phyloP scores from a whole-genome alignment of 2,329 filamentous ascomycete species.

The Lecanosticta acicola region DNA sequence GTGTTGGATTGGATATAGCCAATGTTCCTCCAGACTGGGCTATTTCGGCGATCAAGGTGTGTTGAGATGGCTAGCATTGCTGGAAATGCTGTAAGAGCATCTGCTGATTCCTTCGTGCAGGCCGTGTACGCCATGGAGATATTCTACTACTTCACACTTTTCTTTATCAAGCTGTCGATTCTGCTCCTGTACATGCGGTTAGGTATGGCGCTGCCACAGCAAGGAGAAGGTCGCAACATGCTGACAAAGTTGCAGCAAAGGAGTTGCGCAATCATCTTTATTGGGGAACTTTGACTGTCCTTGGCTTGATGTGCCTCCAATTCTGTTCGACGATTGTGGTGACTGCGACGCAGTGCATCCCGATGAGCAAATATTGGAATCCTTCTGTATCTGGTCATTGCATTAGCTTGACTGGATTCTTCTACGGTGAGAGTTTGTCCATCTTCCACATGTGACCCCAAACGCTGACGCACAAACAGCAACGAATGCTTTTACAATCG shows the following conservation, averaged over 20 bases:
- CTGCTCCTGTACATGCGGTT: slow-evolving; percentile 38
- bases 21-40: slow-evolving; percentile 17
- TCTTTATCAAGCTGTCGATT: slow-evolving; percentile 38
- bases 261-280: slow-evolving; percentile 20
- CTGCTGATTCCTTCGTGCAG: slow-evolving; percentile 12
- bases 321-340: slow-evolving; percentile 34
- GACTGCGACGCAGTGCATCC: slow-evolving; percentile 34
- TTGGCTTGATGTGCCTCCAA: slow-evolving; percentile 32
- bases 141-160: slow-evolving; percentile 39
- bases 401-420: slow-evolving; percentile 34
- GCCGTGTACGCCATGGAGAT: slow-evolving; percentile 27
- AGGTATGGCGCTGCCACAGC: slow-evolving; percentile 18
- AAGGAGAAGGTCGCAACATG: slow-evolving; percentile 5
- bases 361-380: slow-evolving; percentile 33
- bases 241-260: slow-evolving; percentile 18
- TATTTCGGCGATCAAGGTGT: slow-evolving; percentile 18
- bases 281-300: slow-evolving; percentile 26
- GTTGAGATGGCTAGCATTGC: too few species aligned
- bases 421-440: slow-evolving; percentile 20
- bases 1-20: slow-evolving; percentile 15
- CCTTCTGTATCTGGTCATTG: slow-evolving; percentile 28
- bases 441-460: background rate
- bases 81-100: too few species aligned
- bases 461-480: slow-evolving; percentile 8
- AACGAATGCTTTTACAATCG: slow-evolving; percentile 34